Percentiles rank a stretch among this genome's conserved stretches.
Conservation (phyloP, 1,284 basidiomycete species). For the Pascua sp. region DNA sequence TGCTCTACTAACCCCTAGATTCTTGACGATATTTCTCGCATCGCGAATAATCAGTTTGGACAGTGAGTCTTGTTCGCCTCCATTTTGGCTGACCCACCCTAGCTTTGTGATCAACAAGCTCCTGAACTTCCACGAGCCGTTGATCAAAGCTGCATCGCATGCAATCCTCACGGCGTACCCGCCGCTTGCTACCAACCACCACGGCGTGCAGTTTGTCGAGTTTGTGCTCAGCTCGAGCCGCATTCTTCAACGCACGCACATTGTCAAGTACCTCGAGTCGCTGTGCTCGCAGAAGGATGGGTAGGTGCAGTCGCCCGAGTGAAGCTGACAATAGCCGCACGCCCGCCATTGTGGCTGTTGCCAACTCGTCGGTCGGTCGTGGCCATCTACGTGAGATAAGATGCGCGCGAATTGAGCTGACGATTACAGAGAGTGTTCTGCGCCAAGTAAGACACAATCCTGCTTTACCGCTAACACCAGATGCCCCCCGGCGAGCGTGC, state of each 20-base stretch:
- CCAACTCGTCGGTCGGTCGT: slow-evolving; percentile 43
- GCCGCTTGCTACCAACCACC: slow-evolving; percentile 42
- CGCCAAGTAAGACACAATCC: slow-evolving; percentile 8
- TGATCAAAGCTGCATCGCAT: slow-evolving; percentile 24
- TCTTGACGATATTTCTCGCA: slow-evolving; percentile 30
- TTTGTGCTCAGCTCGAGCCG: slow-evolving; percentile 32
- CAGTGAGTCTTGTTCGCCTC: slow-evolving; percentile 26
- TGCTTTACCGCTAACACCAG: slow-evolving; percentile 11
- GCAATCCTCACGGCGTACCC: slow-evolving; percentile 42
- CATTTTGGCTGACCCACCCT: background rate
- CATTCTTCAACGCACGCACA: slow-evolving; percentile 16
- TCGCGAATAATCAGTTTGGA: slow-evolving; percentile 44
- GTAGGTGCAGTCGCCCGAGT: slow-evolving; percentile 17
- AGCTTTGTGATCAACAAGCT: slow-evolving; percentile 45
- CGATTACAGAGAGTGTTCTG: background rate
- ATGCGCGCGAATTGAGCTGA: background rate
- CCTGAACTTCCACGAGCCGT: slow-evolving; percentile 26
- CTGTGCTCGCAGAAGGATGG: slow-evolving; percentile 37
- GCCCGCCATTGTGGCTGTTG: slow-evolving; percentile 41
- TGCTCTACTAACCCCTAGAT: slow-evolving; percentile 23
- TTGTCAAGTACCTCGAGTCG: slow-evolving; percentile 38
- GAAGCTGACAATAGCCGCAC: slow-evolving; percentile 26
- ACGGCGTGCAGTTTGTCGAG: slow-evolving; percentile 44
- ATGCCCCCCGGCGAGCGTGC: slow-evolving; percentile 29
- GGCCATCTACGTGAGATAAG: slow-evolving; percentile 37